Conservation (phyloP, 805 yeast genomes). For the Kodamaea neixiangensis region DNA sequence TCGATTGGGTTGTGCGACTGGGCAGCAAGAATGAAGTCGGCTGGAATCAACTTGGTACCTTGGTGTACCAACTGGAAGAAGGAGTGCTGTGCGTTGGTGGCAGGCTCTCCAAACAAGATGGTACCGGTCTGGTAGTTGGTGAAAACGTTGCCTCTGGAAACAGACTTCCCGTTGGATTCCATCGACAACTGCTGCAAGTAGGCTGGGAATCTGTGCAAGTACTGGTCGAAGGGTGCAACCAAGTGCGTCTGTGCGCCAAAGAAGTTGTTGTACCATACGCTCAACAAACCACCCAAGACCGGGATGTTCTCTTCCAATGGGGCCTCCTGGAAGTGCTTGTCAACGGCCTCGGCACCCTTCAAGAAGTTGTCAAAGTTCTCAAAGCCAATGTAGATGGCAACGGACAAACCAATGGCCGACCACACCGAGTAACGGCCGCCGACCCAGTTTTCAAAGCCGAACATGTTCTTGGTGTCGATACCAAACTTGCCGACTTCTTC, state of each 20-base stretch:
- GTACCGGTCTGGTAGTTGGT: conserved; percentile 96
- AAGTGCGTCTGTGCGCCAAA: conserved; percentile 97
- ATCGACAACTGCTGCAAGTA: conserved; percentile 97
- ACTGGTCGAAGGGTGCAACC: conserved; percentile 98
- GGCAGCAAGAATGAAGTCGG: conserved; percentile 96
- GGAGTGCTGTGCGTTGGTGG: conserved; percentile 98
- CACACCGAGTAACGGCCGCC: conserved; percentile 99
- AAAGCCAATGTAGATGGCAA: conserved; percentile 91
- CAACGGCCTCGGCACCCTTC: conserved; percentile 97
- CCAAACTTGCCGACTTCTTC: conserved; percentile 92
- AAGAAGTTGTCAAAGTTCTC: conserved; percentile 91
- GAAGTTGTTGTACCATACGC: conserved; percentile 99
- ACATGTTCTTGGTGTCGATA: conserved; percentile 97
- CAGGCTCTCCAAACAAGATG: conserved; percentile 96
- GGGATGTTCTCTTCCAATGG: conserved; percentile 93
- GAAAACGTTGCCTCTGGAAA: conserved; percentile 87
- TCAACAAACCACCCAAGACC: conserved; percentile 85
- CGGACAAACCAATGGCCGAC: conserved; percentile 97
- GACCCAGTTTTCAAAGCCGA: conserved; percentile 98
- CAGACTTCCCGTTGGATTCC: conserved; percentile 99
- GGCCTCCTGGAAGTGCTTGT: conserved; percentile 80
- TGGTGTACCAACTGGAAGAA: conserved; percentile 99
- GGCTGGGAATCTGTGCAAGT: conserved; percentile 98
- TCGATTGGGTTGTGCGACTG: conserved; percentile 97
- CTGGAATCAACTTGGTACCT: conserved; percentile 96